Evolutionary conservation across 768 basidiomycete genomes (phyloP), one percentile per base, ranked within the genome.

Genomic region (Amanita muscaria): DNA sequence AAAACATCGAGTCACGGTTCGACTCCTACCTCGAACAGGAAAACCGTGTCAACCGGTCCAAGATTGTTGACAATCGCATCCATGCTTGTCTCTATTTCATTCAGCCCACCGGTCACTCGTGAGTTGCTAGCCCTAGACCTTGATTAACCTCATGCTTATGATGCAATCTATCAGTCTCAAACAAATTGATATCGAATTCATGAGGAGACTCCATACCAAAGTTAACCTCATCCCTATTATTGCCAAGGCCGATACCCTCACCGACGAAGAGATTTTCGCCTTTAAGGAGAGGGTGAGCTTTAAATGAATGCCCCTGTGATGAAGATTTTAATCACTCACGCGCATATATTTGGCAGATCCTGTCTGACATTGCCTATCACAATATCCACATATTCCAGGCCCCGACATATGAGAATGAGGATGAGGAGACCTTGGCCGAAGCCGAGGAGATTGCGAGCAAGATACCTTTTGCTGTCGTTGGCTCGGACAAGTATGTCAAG

Each of bases 11-110:
- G 64, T 83, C 89, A 29, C 89, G 96, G 42, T 98, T 96, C 56
- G 96, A 98, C 60, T 87, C 90, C 2, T 99, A 94, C 66, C 70
- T 98, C 53, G 94, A 98, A 60, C 93, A 97, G 63, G 96, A 99
- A 71, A 98, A 96, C 70, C 85, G 94, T 51, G 93, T 98, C 54
- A 98, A 98, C 72, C 73, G 96, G 42, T 74, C 70, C 57, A 97
- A 97, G 64, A 78, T 96, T 49, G 79, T 85, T 39, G 96, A 99
- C 70, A 97, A 97, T 69, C 84, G 96, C 37, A 88, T 99, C 32
- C 96, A 99, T 62, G 96, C 96, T 12, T 98, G 96, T 65, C 74
- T 99, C 46, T 99, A 99, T 73, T 99, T 99, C 64, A 93, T 99
- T 53, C 92, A 98, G 59, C 91, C 96, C 27, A 98, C 94, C 1